Conservation (phyloP, 176 grass and related monocot species). For the Saccharum spontaneum region DNA sequence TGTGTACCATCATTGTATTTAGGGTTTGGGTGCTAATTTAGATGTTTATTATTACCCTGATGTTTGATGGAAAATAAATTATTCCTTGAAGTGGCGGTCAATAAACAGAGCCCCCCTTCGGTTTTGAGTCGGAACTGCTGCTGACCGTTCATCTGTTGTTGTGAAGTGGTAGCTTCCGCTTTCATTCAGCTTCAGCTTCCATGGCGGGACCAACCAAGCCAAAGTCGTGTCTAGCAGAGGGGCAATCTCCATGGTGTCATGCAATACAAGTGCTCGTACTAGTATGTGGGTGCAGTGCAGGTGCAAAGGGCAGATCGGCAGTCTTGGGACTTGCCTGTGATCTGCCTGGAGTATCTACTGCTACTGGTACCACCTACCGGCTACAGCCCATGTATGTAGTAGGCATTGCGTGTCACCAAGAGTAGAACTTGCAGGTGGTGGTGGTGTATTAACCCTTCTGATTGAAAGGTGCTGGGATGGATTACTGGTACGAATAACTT, state of each 20-base stretch:
- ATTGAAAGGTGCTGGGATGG: not conserved
- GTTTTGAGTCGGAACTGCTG: conserved; percentile 7
- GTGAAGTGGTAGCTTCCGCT: not conserved
- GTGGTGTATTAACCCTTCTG: not conserved
- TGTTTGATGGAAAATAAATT: conserved; percentile 57
- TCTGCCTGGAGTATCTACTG: no score
- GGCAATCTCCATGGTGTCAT: not conserved
- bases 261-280: not conserved
- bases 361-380: no score
- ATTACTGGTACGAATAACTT: no score
- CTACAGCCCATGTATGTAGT: no score
- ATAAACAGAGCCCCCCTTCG: conserved; percentile 37
- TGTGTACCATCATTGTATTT: conserved; percentile 69
- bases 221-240: not conserved
- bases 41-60: conserved; percentile 43
- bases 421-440: not conserved
- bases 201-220: not conserved
- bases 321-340: no score
- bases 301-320: no score
- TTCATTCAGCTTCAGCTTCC: not conserved
- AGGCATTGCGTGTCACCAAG: not conserved
- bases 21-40: conserved; percentile 51
- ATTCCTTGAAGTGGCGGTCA: conserved; percentile 42
- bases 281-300: no score
- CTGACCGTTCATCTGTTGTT: conserved; percentile 1